Base-by-base conservation (phyloP, 176 grass and related monocot genomes). In the Eremochloa ophiuroides region DNA sequence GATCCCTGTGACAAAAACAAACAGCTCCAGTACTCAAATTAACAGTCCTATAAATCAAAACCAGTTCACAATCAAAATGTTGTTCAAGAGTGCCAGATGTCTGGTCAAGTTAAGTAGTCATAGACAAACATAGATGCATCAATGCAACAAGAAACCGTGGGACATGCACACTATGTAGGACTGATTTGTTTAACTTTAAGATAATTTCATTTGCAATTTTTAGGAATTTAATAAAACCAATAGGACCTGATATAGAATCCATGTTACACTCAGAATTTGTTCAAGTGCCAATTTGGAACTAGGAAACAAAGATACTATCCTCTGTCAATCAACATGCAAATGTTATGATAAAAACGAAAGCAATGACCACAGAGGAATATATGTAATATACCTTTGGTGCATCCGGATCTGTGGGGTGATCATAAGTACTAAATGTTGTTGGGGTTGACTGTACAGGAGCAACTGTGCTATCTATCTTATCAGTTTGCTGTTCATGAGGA, bases 341-440 rank as follows among this genome's bases (percentile, higher is more conserved):
- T 60, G 66, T 37, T 46, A 39, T 76, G 31, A 53, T 69, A 77
- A 71, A 62, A 3, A 58, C 8, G 39, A 28, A 86, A 68, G 43
- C 53, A 75, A 64, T 30, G 73, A 79, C 11, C 20, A 81, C 60
- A 76, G 76, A 42, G n/a, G 80, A 71, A 60, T 76, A 42, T 20
- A 58, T 58, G 22, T 25, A n/a, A 56, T 58, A 64, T 72, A 98
- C 95, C 90, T 89, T 91, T 79, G 17, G 75, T 83, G 37, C 60
- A 65, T 89, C 58, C 69, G 25, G 22, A 77, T 48, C 58, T 35
- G 62, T 65, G 28, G 69, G 38, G 0, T 31, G 37, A 85, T 82
- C 79, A 47, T 90, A 66, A 69, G 86, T 18, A 76, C 31, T 34
- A 44, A 67, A 40, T 40, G 71, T 87, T 79, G 46, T 56, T 66